Base-by-base conservation (phyloP, 495 filamentous ascomycete genomes). In the Neurospora sp. region DNA sequence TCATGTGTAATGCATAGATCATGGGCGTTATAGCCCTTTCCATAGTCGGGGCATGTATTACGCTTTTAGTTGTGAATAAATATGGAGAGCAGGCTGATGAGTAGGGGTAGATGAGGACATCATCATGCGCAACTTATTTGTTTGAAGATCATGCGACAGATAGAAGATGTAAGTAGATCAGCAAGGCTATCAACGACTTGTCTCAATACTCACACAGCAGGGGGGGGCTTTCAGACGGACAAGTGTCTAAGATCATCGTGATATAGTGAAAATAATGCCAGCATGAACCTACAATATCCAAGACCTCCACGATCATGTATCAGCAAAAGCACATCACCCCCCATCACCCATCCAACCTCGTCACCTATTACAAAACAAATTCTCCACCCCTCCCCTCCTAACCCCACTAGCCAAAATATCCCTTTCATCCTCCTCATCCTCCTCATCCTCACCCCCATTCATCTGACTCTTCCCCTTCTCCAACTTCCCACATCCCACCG, bases 11-110 rank as follows among this genome's bases (percentile, higher is more conserved):
- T 39, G 16, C 23, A 9, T n/a, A 81, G 79, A 69, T 94, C 31
- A 91, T 97, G 81, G 90, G 88, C 0, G 83, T 92, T 12, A 89
- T 97, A 20, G 90, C 93, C n/a, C 82, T 87, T 27, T 89, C 88
- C 9, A 98, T 98, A 75, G 83, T 97, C 39, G 93, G 89, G 18
- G 90, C 93, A 62, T 97, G 93, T 71, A 76, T 89, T 2, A 79
- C 86, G n/a, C 78, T 89, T 20, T 72, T 89, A 31, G 78, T 85
- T 9, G 76, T 85, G 31, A 80, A 81, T 41, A 84, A 79, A 72
- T 66, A 80, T n/a, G 77, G 73, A 71, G 78, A 82, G 62, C 18
- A 70, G 0, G 72, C 72, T 31, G 75, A 77, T 46, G 72, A 74
- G 23, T 54, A 70, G 18, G 10, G 31, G 14, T 7, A 20, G 69